Conservation (phyloP, 2,329 filamentous ascomycete genomes). For the Phoma sp. region DNA sequence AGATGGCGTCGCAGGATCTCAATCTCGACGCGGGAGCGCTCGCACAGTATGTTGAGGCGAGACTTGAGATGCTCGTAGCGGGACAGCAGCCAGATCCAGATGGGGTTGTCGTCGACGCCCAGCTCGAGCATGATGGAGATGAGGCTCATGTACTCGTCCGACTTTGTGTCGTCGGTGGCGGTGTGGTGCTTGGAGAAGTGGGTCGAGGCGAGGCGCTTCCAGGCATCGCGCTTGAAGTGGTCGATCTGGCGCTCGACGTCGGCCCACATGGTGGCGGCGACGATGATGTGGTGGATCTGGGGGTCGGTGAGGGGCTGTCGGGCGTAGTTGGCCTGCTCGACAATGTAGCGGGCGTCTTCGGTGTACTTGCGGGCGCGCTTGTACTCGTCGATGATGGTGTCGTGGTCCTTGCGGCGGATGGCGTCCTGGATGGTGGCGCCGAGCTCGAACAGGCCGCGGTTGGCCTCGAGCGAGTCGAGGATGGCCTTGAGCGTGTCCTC, state of each 20-base stretch:
- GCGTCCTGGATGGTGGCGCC: constrained; percentile 79
- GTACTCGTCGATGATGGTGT: constrained; percentile 86
- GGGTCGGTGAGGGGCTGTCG: constrained; percentile 71
- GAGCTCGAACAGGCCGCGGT: constrained; percentile 82
- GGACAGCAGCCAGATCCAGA: constrained; percentile 94
- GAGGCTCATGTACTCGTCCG: constrained; percentile 89
- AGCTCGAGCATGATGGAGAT: constrained; percentile 90
- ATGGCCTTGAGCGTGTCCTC: constrained; percentile 86
- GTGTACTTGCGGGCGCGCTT: constrained; percentile 81
- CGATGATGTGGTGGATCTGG: constrained; percentile 84
- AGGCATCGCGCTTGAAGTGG: constrained; percentile 85
- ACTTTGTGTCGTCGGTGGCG: constrained; percentile 58
- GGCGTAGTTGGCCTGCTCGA: constrained; percentile 59
- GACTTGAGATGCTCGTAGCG: constrained; percentile 88
- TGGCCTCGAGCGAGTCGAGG: constrained; percentile 76
- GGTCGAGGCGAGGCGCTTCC: constrained; percentile 78
- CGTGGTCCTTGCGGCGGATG: constrained; percentile 91
- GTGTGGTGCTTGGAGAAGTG: constrained; percentile 62
- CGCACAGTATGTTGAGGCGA: constrained; percentile 80
- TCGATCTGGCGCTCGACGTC: constrained; percentile 90
- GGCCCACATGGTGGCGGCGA: constrained; percentile 93
- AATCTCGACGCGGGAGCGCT: constrained; percentile 89
- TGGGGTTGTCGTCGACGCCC: constrained; percentile 93
- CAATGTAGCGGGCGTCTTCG: constrained; percentile 76
- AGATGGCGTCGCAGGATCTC: constrained; percentile 87